Base-by-base conservation (phyloP, 2,329 filamentous ascomycete species). In the Neofusicoccum ribis region DNA sequence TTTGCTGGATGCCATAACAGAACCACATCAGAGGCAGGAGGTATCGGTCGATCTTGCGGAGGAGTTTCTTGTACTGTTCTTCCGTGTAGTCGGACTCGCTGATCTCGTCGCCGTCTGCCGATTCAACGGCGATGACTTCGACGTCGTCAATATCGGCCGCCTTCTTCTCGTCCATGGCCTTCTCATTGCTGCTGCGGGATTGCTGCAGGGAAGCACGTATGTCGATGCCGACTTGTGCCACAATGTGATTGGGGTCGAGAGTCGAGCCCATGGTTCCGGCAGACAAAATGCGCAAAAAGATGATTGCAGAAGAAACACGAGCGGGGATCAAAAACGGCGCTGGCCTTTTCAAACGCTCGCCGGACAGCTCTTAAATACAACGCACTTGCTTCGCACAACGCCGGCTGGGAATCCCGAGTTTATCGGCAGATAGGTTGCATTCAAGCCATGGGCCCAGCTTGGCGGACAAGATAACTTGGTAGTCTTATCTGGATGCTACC, bases 1-100 rank as follows among this genome's bases (percentile, higher is more conserved):
- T 80, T 67, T 85, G 82, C 68, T 87, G 84, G 68, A 86, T 83
- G 73, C 86, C 86, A 73, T 88, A 88, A 5, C 63, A 60, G 54
- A 65, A 65, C 63, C 63, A 65, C 63, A 65, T 65, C 41, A 65
- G 54, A 9, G 63, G 63, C 39, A 65, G 41, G 11, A 65, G 63
- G 31, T 60, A 65, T 5, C 63, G 23, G 54, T 65, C 63, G 14
- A 65, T 65, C 54, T 65, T 65, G 7, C 54, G 44, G 34, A 65
- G 63, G 44, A 65, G 52, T 44, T 51, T 60, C 44, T 44, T 51
- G 54, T 65, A 65, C 23, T 60, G 20, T n/a, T 65, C 63, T 3
- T 56, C 44, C 20, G 63, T 60, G 63, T 65, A 65, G 54, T 65
- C 63, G 15, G 63, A 59, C 37, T 65, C 63, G 44, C 46, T 44